Percentiles rank a stretch among this genome's conserved stretches.
These are phyloP conservation scores for Dendrocalamus sinicus DNA, from an alignment of 176 grass and related monocot species.

Conservation along the genomic window DNA sequence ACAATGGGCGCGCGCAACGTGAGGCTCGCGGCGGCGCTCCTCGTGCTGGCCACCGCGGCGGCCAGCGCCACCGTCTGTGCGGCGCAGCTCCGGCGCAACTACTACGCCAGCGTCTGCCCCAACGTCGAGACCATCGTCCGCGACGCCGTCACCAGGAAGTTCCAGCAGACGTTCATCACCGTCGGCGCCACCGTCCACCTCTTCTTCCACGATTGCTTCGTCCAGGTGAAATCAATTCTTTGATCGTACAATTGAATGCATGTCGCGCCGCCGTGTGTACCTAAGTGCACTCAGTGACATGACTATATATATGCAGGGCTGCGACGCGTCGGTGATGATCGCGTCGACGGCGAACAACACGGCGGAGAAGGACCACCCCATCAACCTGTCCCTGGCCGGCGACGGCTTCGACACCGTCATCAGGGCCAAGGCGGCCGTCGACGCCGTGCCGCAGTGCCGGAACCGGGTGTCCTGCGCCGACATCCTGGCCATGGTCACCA, in stretches of 20 bases:
- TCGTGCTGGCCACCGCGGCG: neutral
- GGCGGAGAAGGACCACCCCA: constrained; percentile 87
- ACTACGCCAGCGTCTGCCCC: constrained; percentile 76
- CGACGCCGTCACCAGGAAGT: constrained; percentile 64
- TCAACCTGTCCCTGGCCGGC: constrained; percentile 85
- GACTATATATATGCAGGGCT: constrained; percentile 47
- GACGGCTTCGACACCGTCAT: constrained; percentile 98
- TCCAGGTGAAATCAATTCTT: constrained; percentile 49
- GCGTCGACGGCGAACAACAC: constrained; percentile 73
- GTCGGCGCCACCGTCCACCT: constrained; percentile 81
- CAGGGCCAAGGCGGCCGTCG: constrained; percentile 83
- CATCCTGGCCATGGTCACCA: constrained; percentile 84
- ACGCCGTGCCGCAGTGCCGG: constrained; percentile 66
- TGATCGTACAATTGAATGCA: no score
- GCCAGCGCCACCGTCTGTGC: neutral
- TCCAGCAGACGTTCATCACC: constrained; percentile 57
- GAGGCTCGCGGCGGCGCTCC: constrained; percentile 1
- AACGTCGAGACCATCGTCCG: constrained; percentile 74
- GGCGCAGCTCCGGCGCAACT: constrained; percentile 58
- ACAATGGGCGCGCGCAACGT: neutral
- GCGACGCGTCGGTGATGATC: constrained; percentile 88
- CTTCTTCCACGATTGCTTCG: constrained; percentile 98
- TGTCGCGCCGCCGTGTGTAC: neutral
- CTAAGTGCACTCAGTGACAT: no score
- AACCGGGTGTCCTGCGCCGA: constrained; percentile 90